Base-by-base conservation (phyloP, 371 early-diverging fungal species). In the Circinella minor region DNA sequence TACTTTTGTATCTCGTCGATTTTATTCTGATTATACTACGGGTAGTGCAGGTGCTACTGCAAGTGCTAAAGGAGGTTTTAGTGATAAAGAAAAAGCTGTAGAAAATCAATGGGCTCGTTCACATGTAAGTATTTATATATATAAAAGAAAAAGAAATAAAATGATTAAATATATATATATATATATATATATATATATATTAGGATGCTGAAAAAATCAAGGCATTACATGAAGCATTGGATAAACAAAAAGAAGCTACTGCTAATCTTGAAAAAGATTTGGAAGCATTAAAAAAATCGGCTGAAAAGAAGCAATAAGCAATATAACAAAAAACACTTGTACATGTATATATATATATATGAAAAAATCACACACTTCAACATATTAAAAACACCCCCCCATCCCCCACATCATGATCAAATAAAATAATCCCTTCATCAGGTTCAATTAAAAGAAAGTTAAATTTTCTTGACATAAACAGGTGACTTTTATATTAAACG, bases 161-260 rank as follows among this genome's bases (percentile, higher is more conserved):
- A 27, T 27, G 27, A 27, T 27, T 27, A 27, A 27, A 27, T 27
- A 13, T 46, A 46, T 51, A n/a, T n/a, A n/a, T n/a, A n/a, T n/a
- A n/a, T n/a, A n/a, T n/a, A n/a, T n/a, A n/a, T n/a, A n/a, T n/a
- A n/a, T n/a, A n/a, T n/a, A n/a, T n/a, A n/a, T n/a, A n/a, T n/a
- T n/a, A 83, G 83, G 83, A 83, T 55, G 83, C 78, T 46, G 83
- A 83, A 18, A 81, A 83, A 62, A 48, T 83, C 48, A 77, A 81
- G 51, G 63, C 75, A 4, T 68, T 83, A 37, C 77, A 75, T 34
- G 81, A 77, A 39, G 73, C 72, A 11, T 71, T 82, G 9, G 49
- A 61, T 4, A 74, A 78, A 51, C 80, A 80, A 65, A 73, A 78
- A 55, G 57, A 80, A 62, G 70, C 63, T 17, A 82, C 77, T 6